phyloP scores from a whole-genome alignment of 2,329 filamentous ascomycete genomes.

The Erysiphe pulchra region DNA sequence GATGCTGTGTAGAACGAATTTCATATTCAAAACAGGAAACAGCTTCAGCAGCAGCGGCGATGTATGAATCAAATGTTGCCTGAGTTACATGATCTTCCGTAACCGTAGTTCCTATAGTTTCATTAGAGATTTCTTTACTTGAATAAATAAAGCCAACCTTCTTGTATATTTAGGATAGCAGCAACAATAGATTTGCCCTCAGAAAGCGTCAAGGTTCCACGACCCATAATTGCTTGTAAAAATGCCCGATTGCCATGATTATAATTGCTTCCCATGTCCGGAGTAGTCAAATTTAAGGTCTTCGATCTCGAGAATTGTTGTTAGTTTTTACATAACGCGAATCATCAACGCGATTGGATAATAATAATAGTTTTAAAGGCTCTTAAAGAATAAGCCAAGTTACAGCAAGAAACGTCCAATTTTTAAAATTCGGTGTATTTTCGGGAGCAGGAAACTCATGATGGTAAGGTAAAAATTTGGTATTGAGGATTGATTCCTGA shows the following conservation, averaged over 20 bases:
- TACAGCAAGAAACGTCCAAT: no score
- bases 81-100: conserved; percentile 37
- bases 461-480: no score
- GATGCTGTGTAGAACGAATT: conserved; percentile 50
- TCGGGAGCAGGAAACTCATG: no score
- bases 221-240: conserved; percentile 64
- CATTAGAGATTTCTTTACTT: no score
- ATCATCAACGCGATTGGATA: no score
- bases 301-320: no score
- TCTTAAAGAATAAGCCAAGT: no score
- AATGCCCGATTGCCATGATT: conserved; percentile 58
- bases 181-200: conserved; percentile 54
- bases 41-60: conserved; percentile 43
- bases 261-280: conserved; percentile 4
- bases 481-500: no score
- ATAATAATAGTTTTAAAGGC: no score
- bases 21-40: conserved; percentile 69
- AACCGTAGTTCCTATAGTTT: conserved; percentile 10
- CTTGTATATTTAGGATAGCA: conserved; percentile 34
- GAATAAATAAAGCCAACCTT: conserved; percentile 4
- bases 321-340: no score
- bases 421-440: no score
- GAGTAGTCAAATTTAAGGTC: not conserved
- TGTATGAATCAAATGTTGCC: conserved; percentile 39
- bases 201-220: conserved; percentile 48